phyloP scores from a whole-genome alignment of 2,329 filamentous ascomycete species.

The Fusarium incarnatum region DNA sequence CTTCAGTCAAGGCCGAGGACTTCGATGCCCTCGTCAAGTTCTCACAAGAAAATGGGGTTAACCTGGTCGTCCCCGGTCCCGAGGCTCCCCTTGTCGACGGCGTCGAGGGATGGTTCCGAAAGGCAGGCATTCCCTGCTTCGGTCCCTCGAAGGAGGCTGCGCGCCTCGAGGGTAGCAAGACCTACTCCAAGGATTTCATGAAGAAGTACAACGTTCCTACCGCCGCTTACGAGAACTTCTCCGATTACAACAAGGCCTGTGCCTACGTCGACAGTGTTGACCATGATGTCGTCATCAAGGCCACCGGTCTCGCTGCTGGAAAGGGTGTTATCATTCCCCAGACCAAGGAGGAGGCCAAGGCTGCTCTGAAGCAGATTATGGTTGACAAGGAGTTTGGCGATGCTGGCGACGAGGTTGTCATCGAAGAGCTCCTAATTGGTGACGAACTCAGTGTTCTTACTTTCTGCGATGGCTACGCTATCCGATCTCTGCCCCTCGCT shows the following conservation, averaged over 20 bases:
- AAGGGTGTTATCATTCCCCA: conserved; percentile 94
- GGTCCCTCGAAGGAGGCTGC: conserved; percentile 88
- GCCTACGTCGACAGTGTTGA: conserved; percentile 78
- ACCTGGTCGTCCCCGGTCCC: conserved; percentile 89
- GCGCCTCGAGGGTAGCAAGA: conserved; percentile 94
- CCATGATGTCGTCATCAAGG: conserved; percentile 92
- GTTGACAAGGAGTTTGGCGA: conserved; percentile 84
- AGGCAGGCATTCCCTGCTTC: conserved; percentile 81
- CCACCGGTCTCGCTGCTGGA: conserved; percentile 88
- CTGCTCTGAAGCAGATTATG: conserved; percentile 91
- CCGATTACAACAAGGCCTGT: conserved; percentile 76
- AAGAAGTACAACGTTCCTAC: conserved; percentile 89
- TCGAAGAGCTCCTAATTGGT: conserved; percentile 92
- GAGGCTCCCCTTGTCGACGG: conserved; percentile 95
- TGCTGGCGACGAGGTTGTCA: conserved; percentile 91
- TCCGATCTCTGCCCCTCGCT: conserved; percentile 85
- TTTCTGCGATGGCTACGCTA: conserved; percentile 89
- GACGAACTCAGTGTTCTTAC: conserved; percentile 93
- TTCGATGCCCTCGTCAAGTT: conserved; percentile 82
- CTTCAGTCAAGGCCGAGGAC: conserved; percentile 76
- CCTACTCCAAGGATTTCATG: conserved; percentile 99
- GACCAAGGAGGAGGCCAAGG: conserved; percentile 83
- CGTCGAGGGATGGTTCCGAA: conserved; percentile 83
- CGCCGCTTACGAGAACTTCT: conserved; percentile 90
- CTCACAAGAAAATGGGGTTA: conserved; percentile 77